Evolutionary conservation across 352 stramenopile genomes (phyloP).

Genomic region (Pythium monospermum): DNA sequence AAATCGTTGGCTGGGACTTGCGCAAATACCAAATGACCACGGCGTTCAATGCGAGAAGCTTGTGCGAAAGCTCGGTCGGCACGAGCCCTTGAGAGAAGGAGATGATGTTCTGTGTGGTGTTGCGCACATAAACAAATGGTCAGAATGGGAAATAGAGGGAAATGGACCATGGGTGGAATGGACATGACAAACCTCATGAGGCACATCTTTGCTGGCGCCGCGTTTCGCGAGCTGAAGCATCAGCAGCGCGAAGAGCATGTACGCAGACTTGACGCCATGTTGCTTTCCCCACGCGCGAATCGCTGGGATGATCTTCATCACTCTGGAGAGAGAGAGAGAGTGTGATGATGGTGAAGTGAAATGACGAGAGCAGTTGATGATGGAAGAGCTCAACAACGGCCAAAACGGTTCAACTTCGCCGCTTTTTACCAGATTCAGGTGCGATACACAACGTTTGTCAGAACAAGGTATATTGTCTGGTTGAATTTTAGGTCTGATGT

Average conservation of each 20-base stretch:
- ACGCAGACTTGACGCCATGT: slow-evolving; percentile 20
- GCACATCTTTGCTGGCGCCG: slow-evolving; percentile 18
- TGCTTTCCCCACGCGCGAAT: slow-evolving; percentile 13
- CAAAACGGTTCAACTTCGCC: too few species aligned
- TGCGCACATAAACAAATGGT: not conserved
- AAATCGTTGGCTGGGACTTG: slow-evolving; percentile 33
- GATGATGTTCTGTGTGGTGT: slow-evolving; percentile 18
- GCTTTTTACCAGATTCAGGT: not conserved
- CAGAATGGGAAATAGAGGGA: not conserved
- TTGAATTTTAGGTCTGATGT: too few species aligned
- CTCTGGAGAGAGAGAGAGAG: not conserved
- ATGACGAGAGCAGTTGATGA: not conserved
- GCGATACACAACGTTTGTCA: too few species aligned
- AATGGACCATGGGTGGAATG: too few species aligned
- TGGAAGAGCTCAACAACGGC: too few species aligned
- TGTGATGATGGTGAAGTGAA: not conserved
- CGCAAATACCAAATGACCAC: slow-evolving; percentile 38
- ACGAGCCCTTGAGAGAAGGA: slow-evolving; percentile 54
- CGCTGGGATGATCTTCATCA: slow-evolving; percentile 24
- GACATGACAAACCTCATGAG: slow-evolving; percentile 13
- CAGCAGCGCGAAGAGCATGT: slow-evolving; percentile 21
- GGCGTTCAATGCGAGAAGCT: slow-evolving; percentile 42
- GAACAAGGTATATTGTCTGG: too few species aligned
- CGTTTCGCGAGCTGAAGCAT: slow-evolving; percentile 25
- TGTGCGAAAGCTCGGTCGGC: slow-evolving; percentile 59